Conservation (phyloP, 306 rosid genomes). For the Pyrus communis region DNA sequence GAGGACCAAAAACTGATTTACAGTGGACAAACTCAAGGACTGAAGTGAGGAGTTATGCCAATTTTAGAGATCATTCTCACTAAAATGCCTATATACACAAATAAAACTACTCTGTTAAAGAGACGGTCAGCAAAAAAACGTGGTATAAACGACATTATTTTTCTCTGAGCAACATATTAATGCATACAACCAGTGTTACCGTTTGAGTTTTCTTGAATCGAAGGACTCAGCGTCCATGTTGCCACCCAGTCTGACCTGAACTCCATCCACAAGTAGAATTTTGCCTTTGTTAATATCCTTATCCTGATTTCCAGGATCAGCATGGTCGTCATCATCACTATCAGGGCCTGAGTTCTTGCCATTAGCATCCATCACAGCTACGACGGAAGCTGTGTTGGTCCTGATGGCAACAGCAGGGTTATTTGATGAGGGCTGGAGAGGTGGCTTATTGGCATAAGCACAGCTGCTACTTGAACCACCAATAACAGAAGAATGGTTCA, state of each 20-base stretch:
- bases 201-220: constrained; percentile 24
- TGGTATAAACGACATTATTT: background rate
- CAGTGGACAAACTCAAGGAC: too few relatives aligned
- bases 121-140: background rate
- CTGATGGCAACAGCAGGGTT: background rate
- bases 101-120: background rate
- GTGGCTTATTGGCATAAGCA: background rate
- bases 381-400: background rate
- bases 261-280: background rate
- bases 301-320: background rate
- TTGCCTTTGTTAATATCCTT: background rate
- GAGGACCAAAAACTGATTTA: too few relatives aligned
- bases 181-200: constrained; percentile 6
- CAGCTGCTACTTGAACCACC: background rate
- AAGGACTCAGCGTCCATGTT: background rate
- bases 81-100: background rate
- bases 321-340: background rate
- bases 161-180: background rate
- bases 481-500: background rate
- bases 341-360: background rate
- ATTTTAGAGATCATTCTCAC: too few relatives aligned
- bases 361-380: background rate
- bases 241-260: background rate
- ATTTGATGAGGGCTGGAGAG: background rate
- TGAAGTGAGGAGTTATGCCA: too few relatives aligned